These are phyloP conservation scores for Rugiboletus extremiorientalis DNA, from an alignment of 1,284 basidiomycete species.

Conservation along the genomic window DNA sequence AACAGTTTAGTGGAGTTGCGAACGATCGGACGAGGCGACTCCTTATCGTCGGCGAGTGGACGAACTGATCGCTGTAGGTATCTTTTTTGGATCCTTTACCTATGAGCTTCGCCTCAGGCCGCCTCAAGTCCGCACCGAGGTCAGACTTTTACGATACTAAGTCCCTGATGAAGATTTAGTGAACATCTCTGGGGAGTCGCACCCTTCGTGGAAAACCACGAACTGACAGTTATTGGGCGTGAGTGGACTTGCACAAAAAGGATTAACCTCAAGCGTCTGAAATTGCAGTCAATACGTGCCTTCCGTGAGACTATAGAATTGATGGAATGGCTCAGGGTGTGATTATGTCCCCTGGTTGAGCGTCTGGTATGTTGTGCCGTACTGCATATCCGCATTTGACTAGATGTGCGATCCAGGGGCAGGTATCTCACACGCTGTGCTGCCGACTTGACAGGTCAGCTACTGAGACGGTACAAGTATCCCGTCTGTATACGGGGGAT, in stretches of 20 bases:
- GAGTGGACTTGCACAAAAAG: neutral
- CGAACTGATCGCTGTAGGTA: too few species aligned
- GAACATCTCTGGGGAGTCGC: neutral
- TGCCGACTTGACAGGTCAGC: constrained; percentile 17
- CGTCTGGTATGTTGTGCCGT: constrained; percentile 4
- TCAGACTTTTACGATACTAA: neutral
- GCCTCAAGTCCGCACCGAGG: neutral
- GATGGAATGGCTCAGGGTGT: neutral
- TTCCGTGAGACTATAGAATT: neutral
- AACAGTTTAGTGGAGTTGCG: constrained; percentile 1
- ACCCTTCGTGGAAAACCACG: neutral
- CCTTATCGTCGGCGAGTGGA: constrained; percentile 15
- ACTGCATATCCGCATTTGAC: neutral
- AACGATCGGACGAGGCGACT: neutral
- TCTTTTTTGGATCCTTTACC: constrained; percentile 6
- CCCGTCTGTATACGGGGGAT: constrained; percentile 29
- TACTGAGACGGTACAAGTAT: constrained; percentile 19
- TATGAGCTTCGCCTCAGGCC: neutral
- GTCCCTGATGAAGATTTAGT: neutral
- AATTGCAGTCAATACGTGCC: neutral
- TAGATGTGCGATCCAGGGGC: neutral
- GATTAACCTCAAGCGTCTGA: neutral
- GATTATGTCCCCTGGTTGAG: neutral
- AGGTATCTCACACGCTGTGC: neutral
- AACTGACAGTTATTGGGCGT: neutral